Conservation (phyloP, 805 yeast genomes). For the Sungouiella thailandica region DNA sequence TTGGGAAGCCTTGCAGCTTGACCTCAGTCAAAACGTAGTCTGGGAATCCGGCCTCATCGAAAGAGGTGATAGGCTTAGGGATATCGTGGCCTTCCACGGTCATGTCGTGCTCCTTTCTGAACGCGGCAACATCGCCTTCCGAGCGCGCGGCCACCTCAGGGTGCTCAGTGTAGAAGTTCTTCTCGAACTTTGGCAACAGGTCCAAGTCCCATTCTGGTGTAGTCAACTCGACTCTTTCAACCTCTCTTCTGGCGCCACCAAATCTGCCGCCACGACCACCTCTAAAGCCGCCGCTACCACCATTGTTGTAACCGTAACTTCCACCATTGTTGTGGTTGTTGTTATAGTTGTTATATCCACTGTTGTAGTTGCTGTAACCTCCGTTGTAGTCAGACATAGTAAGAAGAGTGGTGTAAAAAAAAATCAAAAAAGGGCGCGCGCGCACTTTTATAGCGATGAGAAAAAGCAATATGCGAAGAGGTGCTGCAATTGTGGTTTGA, state of each 20-base stretch:
- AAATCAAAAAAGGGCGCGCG: slow-evolving; percentile 2
- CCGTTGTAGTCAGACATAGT: slow-evolving; percentile 17
- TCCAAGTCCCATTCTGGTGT: slow-evolving; percentile 80
- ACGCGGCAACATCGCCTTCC: slow-evolving; percentile 64
- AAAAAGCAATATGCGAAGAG: too few species aligned
- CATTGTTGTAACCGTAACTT: slow-evolving; percentile 15
- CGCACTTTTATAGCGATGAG: slow-evolving; percentile 6
- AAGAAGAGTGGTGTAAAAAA: background rate
- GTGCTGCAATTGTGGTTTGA: too few species aligned
- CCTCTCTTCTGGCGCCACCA: slow-evolving; percentile 29
- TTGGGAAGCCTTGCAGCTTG: slow-evolving; percentile 85
- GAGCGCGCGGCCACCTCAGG: slow-evolving; percentile 71
- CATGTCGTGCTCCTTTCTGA: slow-evolving; percentile 86
- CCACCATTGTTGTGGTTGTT: slow-evolving; percentile 17
- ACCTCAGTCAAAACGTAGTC: slow-evolving; percentile 87
- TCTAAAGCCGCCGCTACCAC: slow-evolving; percentile 32
- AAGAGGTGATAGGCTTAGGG: slow-evolving; percentile 88
- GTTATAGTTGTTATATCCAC: slow-evolving; percentile 22
- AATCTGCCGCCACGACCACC: slow-evolving; percentile 29
- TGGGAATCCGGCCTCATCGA: slow-evolving; percentile 98
- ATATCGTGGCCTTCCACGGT: slow-evolving; percentile 75
- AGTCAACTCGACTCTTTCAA: slow-evolving; percentile 45
- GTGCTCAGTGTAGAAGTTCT: slow-evolving; percentile 89
- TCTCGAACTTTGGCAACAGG: slow-evolving; percentile 82
- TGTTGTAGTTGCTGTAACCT: slow-evolving; percentile 26